Percentiles rank a stretch among this genome's conserved stretches.
These are phyloP conservation scores for Vaccinium darrowii DNA, from an alignment of 148 eudicot genomes.

Conservation along the genomic window DNA sequence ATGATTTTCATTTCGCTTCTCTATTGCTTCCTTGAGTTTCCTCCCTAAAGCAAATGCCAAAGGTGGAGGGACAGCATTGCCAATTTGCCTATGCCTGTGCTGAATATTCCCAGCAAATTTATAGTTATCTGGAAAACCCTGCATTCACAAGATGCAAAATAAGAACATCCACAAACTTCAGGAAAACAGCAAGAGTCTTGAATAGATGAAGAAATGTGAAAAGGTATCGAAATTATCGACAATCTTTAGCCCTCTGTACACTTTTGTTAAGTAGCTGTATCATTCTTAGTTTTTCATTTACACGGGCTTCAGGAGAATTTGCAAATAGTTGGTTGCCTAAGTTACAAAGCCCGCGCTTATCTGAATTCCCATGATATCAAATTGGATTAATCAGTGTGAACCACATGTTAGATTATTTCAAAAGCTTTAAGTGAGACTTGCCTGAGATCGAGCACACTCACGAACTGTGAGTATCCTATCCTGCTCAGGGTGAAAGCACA, in stretches of 20 bases:
- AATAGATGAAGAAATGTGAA: neutral
- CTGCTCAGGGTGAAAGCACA: conserved; percentile 99
- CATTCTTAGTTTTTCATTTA: neutral
- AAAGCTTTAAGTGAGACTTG: conserved; percentile 28
- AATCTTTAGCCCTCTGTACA: neutral
- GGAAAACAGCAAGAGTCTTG: neutral
- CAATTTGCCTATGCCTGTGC: conserved; percentile 88
- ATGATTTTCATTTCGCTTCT: conserved; percentile 33
- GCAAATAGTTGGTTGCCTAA: neutral
- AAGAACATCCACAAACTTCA: neutral
- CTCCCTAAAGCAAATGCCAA: conserved; percentile 88
- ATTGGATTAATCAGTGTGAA: neutral
- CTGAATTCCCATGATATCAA: neutral
- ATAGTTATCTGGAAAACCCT: conserved; percentile 92
- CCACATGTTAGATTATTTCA: neutral
- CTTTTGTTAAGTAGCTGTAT: neutral
- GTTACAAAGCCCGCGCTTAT: neutral
- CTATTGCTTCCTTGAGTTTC: conserved; percentile 87
- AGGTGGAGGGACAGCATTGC: conserved; percentile 97
- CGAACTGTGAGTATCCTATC: conserved; percentile 93
- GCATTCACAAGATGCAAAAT: conserved; percentile 18
- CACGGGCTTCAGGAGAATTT: neutral
- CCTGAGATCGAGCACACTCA: conserved; percentile 96
- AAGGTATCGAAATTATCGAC: neutral
- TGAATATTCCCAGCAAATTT: conserved; percentile 74